Percentiles rank a stretch among this genome's conserved stretches.
These are phyloP conservation scores for Globisporangium lucens DNA, from an alignment of 352 stramenopile species.

Conservation along the genomic window DNA sequence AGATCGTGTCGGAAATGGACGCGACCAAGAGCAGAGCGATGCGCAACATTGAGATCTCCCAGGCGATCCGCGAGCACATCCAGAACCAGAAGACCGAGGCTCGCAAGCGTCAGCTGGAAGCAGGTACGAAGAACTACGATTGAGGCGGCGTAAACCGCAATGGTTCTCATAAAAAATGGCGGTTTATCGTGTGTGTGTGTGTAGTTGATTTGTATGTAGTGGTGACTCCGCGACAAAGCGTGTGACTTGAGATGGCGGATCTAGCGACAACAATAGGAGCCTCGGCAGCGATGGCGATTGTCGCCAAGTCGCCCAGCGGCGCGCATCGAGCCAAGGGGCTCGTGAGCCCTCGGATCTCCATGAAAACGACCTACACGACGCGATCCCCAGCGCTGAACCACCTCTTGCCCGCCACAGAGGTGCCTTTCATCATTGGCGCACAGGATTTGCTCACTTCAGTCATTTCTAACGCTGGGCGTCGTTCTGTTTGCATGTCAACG, in stretches of 20 bases:
- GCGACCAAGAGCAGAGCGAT: conserved; percentile 52
- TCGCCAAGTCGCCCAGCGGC: conserved; percentile 5
- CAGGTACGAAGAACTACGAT: conserved; percentile 14
- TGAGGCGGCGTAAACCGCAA: too few species aligned
- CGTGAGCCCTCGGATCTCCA: conserved; percentile 47
- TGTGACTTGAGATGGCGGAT: conserved; percentile 14
- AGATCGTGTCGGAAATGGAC: conserved; percentile 68
- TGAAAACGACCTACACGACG: conserved; percentile 59
- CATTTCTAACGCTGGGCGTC: background rate
- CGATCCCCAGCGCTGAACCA: conserved; percentile 63
- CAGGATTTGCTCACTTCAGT: background rate
- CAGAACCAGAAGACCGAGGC: conserved; percentile 35
- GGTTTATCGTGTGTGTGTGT: background rate
- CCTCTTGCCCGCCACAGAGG: conserved; percentile 51
- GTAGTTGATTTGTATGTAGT: background rate
- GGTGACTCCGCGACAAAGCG: conserved; percentile 12
- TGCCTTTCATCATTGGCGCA: background rate
- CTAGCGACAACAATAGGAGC: background rate
- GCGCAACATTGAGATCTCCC: conserved; percentile 64
- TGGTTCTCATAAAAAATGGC: background rate
- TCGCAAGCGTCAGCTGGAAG: conserved; percentile 38
- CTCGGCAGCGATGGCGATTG: background rate
- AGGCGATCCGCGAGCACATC: conserved; percentile 63
- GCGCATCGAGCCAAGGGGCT: conserved; percentile 10
- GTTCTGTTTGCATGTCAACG: background rate